Base-by-base conservation (phyloP, 179 eudicot species). In the Carnegiea gigantea region DNA sequence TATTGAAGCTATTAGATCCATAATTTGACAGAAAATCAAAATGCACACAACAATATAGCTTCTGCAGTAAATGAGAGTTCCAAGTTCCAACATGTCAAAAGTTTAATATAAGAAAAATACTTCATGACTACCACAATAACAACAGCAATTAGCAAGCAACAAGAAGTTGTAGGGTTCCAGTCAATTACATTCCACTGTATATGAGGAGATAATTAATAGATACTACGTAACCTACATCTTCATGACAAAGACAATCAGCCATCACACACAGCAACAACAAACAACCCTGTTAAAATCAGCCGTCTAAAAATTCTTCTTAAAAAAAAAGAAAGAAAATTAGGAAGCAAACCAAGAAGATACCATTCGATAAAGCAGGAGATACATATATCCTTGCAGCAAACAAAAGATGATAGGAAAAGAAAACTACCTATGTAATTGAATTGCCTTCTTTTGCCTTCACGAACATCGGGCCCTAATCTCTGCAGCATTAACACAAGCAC, bases 391-490 rank as follows among this genome's bases (percentile, higher is more conserved):
- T 9, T 13, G 53, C 53, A 48, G 53, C 53, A 48, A 48, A 48
- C 53, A 13, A 48, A 48, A 48, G 62, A 57, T 51, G 18, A 51
- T 51, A 57, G 14, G 53, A 13, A 48, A 40, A 51, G 57, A 81
- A 21, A 43, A 60, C 23, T 89, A 95, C 98, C 98, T 89, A 95
- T 93, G 59, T 88, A 88, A 80, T 88, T 94, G 86, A 88, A 93
- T 76, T 93, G 98, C 82, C 98, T 89, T 82, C 97, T 86, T 84
- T 90, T 94, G 78, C 97, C 98, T 85, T 94, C 97, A 40, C 92
- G 89, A 53, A 93, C 98, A 86, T 95, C 97, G 77, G 92, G 90
- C 30, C 98, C 94, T 53, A 95, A 86, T 88, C 86, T 91, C 97
- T 95, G 92, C 79, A 71, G 49, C 84, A 89, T 77, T 80, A 76